Evolutionary conservation across 352 stramenopile species (phyloP).

Genomic region (Thraustochytrium striatum): DNA sequence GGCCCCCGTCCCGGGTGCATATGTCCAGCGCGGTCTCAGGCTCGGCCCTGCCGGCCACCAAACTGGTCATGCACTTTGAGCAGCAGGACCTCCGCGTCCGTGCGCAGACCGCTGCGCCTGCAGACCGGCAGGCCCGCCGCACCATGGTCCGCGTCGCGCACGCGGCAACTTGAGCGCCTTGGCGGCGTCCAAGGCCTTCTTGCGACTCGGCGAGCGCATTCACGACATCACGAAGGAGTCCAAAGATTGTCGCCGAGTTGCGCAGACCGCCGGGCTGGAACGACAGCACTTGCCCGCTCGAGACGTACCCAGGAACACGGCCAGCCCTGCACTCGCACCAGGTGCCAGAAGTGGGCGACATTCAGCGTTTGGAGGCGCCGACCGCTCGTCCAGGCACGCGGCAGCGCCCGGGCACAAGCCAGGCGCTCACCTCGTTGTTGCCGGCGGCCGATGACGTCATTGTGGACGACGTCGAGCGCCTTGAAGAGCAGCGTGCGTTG

Average conservation of each 20-base stretch:
- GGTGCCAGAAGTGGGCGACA: constrained; percentile 1
- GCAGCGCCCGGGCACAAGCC: too few species aligned
- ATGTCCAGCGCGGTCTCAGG: background rate
- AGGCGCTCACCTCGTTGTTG: too few species aligned
- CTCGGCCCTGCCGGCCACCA: background rate
- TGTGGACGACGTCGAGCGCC: too few species aligned
- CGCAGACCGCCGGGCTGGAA: constrained; percentile 1
- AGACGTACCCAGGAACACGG: background rate
- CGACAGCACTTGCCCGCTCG: constrained; percentile 8
- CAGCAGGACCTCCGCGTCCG: constrained; percentile 32
- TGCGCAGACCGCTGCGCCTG: background rate
- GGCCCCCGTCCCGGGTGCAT: background rate
- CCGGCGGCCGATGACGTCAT: too few species aligned
- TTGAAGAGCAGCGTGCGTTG: background rate
- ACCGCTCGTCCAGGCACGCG: too few species aligned
- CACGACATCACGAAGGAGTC: constrained; percentile 36
- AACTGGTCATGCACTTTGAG: constrained; percentile 2
- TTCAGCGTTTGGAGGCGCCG: background rate
- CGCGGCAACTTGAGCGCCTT: background rate
- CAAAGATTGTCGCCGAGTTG: constrained; percentile 35
- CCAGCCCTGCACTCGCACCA: background rate
- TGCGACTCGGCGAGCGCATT: constrained; percentile 31
- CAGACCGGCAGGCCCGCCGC: background rate
- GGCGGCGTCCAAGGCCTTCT: background rate
- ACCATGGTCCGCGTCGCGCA: background rate